Conservation (phyloP, 208 protist species). For the Leishmania tropica region DNA sequence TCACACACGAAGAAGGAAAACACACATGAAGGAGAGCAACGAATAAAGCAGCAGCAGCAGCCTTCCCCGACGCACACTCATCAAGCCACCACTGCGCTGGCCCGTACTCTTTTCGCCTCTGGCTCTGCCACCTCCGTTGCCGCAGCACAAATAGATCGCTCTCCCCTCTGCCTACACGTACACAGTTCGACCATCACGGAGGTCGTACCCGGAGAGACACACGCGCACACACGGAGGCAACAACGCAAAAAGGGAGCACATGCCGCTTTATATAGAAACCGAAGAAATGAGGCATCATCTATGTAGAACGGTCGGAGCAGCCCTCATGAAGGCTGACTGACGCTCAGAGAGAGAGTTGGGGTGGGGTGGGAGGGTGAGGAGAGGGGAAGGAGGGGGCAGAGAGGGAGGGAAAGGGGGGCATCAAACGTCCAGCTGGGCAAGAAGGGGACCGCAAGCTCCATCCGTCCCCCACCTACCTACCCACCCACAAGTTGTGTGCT, state of each 20-base stretch:
- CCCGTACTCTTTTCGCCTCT: not conserved
- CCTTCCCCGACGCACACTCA: not conserved
- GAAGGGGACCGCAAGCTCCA: not conserved
- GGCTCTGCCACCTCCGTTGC: not conserved
- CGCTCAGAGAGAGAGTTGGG: not conserved
- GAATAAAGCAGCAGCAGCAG: not conserved
- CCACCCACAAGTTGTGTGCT: not conserved
- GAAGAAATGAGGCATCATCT: not conserved
- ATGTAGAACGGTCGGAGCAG: not conserved
- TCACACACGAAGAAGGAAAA: too few species aligned
- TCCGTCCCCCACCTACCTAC: not conserved
- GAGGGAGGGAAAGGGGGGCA: not conserved
- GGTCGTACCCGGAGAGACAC: not conserved
- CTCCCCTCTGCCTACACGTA: constrained; percentile 5
- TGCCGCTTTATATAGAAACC: not conserved
- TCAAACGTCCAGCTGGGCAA: not conserved
- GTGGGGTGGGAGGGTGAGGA: not conserved
- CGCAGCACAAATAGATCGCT: not conserved
- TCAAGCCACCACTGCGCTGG: not conserved
- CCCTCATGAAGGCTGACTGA: not conserved
- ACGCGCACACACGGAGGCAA: not conserved
- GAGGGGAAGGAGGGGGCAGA: not conserved
- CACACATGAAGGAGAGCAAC: not conserved
- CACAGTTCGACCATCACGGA: not conserved
- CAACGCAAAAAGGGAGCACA: not conserved